Percentiles rank a stretch among this genome's conserved stretches.
phyloP scores from a whole-genome alignment of 495 filamentous ascomycete genomes.

The Annulohypoxylon maeteangense region DNA sequence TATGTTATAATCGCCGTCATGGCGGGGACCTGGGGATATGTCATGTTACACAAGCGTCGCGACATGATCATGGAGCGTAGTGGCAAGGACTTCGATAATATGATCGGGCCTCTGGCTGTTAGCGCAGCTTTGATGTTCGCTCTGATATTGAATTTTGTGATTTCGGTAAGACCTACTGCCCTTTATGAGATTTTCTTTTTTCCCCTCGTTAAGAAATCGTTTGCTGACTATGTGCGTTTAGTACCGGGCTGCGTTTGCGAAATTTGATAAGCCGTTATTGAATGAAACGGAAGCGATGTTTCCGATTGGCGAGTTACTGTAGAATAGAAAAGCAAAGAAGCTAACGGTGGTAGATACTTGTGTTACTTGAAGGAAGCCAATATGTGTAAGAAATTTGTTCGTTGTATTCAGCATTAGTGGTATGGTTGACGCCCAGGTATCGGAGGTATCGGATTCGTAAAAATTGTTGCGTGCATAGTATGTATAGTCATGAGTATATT shows the following conservation, averaged over 20 bases:
- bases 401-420: slow-evolving; percentile 19
- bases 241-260: slow-evolving; percentile 49
- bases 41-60: slow-evolving; percentile 77
- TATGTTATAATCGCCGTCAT: slow-evolving; percentile 87
- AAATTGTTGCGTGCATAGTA: slow-evolving; percentile 14
- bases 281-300: slow-evolving; percentile 44
- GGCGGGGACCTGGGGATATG: slow-evolving; percentile 87
- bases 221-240: slow-evolving; percentile 23
- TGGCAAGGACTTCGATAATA: slow-evolving; percentile 91
- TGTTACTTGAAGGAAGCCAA: neutral
- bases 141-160: slow-evolving; percentile 86
- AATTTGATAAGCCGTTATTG: slow-evolving; percentile 13
- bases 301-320: slow-evolving; percentile 41
- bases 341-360: neutral
- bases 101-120: slow-evolving; percentile 83
- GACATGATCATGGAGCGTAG: slow-evolving; percentile 84
- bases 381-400: slow-evolving; percentile 36
- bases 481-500: neutral
- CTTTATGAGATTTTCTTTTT: neutral
- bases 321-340: slow-evolving; percentile 2
- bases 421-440: slow-evolving; percentile 13
- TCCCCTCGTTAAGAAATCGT: neutral
- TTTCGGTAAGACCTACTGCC: slow-evolving; percentile 66
- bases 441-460: slow-evolving; percentile 11
- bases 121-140: slow-evolving; percentile 81